Evolutionary conservation across 371 early-diverging fungal genomes (phyloP).

Genomic region (Lichtheimia corymbifera): DNA sequence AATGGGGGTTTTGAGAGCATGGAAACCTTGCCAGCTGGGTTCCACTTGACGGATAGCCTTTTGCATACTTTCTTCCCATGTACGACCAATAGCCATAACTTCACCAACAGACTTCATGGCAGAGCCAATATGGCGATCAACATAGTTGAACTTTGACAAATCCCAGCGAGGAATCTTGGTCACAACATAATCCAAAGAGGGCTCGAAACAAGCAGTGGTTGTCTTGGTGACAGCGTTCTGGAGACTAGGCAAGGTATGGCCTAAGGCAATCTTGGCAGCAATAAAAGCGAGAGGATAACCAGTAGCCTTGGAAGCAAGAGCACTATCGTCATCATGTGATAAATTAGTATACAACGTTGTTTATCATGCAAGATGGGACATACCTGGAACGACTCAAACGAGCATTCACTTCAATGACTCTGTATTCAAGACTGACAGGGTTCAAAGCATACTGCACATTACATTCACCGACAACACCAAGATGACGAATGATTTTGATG

Average conservation of each 20-base stretch:
- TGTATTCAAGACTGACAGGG: constrained; percentile 82
- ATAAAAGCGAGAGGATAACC: constrained; percentile 95
- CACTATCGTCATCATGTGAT: constrained; percentile 38
- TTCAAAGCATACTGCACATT: constrained; percentile 94
- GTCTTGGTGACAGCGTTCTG: constrained; percentile 87
- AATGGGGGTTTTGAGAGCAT: constrained; percentile 46
- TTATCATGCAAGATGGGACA: not conserved
- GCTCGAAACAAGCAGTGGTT: constrained; percentile 94
- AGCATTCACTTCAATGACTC: constrained; percentile 94
- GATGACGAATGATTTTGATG: constrained; percentile 88
- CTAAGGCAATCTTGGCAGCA: constrained; percentile 91
- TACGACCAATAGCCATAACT: constrained; percentile 95
- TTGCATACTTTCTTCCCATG: constrained; percentile 91
- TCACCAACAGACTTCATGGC: constrained; percentile 96
- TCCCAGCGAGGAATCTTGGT: constrained; percentile 97
- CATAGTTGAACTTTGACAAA: constrained; percentile 87
- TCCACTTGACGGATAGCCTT: constrained; percentile 85
- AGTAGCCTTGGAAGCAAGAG: constrained; percentile 93
- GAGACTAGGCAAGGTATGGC: constrained; percentile 80
- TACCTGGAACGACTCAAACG: constrained; percentile 75
- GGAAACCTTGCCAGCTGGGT: constrained; percentile 69
- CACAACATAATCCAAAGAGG: constrained; percentile 90
- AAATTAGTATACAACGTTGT: too few species aligned
- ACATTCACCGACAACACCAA: constrained; percentile 96
- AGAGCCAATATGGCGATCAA: constrained; percentile 77